A percentile compares a stretch with the other conserved stretches of the same genome.
phyloP scores from a whole-genome alignment of 495 filamentous ascomycete genomes.

The Articulospora tetracladia region DNA sequence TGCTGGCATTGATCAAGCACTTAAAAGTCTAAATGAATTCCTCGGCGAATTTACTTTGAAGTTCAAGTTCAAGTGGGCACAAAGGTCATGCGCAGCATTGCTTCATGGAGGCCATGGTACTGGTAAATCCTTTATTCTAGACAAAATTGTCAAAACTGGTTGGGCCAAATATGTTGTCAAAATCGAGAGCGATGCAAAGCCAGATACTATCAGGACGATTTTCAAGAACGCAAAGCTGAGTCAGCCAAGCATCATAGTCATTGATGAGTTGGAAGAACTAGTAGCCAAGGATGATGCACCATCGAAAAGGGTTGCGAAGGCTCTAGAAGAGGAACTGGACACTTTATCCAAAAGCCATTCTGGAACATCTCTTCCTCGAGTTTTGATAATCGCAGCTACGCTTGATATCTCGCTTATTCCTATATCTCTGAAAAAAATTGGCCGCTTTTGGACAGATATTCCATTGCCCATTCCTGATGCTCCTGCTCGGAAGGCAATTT shows the following conservation, averaged over 20 bases:
- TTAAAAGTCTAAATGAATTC: conserved; percentile 62
- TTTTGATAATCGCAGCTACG: conserved; percentile 67
- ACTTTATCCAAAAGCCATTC: conserved; percentile 28
- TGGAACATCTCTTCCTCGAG: conserved; percentile 31
- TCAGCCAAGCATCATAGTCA: conserved; percentile 78
- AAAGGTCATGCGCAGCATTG: conserved; percentile 56
- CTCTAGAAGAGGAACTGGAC: conserved; percentile 50
- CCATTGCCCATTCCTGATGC: conserved; percentile 78
- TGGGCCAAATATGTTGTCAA: conserved; percentile 61
- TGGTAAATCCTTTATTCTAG: conserved; percentile 71
- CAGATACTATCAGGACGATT: conserved; percentile 56
- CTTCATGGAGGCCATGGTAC: conserved; percentile 82
- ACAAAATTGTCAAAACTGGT: conserved; percentile 58
- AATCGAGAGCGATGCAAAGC: conserved; percentile 52
- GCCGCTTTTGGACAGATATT: conserved; percentile 67
- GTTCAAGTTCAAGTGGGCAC: conserved; percentile 26
- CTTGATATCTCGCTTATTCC: conserved; percentile 74
- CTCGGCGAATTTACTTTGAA: conserved; percentile 52
- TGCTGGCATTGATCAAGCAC: conserved; percentile 60
- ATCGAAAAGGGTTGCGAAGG: conserved; percentile 41
- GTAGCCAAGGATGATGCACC: conserved; percentile 59
- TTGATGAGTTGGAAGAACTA: conserved; percentile 76
- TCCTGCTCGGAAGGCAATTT: conserved; percentile 66
- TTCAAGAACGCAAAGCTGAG: conserved; percentile 68
- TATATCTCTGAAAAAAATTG: conserved; percentile 60